These are phyloP conservation scores for Goniomonas avonlea DNA, from an alignment of 78 protist genomes.

Conservation along the genomic window DNA sequence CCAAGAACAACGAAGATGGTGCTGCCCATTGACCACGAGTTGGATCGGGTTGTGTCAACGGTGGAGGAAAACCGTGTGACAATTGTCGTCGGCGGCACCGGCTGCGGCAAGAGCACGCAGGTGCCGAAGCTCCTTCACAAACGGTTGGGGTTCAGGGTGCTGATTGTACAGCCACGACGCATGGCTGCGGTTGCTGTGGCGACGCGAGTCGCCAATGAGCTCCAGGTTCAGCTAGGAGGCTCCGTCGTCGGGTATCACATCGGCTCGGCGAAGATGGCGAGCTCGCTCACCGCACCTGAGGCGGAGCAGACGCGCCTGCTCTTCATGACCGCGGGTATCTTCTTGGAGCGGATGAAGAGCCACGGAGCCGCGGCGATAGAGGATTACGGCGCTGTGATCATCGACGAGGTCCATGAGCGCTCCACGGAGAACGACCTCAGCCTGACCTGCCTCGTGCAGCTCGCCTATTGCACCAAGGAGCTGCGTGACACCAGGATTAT, in stretches of 20 bases:
- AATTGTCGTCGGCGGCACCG: not conserved
- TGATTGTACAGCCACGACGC: not conserved
- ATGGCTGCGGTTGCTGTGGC: not conserved
- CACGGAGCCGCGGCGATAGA: not conserved
- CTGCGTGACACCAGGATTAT: not conserved
- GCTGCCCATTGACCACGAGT: no score
- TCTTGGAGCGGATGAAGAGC: not conserved
- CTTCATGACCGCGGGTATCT: not conserved
- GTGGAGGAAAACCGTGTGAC: not conserved
- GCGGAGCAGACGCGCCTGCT: not conserved
- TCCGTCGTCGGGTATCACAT: not conserved
- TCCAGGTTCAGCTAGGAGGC: not conserved
- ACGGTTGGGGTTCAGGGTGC: no score
- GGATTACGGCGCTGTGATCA: not conserved
- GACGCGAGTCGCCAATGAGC: not conserved
- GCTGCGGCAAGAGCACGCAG: conserved; percentile 2
- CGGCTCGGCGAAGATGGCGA: not conserved
- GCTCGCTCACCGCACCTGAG: no score
- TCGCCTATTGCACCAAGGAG: not conserved
- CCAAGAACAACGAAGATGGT: no score
- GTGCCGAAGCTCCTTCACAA: not conserved
- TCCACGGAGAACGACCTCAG: not conserved
- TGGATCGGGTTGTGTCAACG: no score
- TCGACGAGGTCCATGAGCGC: not conserved
- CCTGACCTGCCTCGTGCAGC: not conserved